Conservation (phyloP, 2,329 filamentous ascomycete species). For the Apiospora koreana region DNA sequence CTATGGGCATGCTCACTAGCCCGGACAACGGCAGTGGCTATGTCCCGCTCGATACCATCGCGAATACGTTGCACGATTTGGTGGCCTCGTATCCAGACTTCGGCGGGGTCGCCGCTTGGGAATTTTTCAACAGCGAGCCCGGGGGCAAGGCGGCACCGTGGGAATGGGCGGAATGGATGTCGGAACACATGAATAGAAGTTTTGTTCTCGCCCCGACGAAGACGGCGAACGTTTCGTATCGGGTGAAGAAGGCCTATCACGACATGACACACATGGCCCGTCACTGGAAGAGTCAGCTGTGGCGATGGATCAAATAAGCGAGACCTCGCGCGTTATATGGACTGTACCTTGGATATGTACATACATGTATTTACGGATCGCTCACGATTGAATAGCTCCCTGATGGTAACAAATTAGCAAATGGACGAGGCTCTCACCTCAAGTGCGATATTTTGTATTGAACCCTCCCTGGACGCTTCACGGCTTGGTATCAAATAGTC, state of each 20-base stretch:
- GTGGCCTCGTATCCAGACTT: slow-evolving; percentile 62
- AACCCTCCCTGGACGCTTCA: slow-evolving; percentile 13
- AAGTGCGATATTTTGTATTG: not conserved
- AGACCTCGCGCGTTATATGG: not conserved
- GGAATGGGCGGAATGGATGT: slow-evolving; percentile 73
- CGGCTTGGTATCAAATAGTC: slow-evolving; percentile 21
- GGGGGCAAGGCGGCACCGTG: slow-evolving; percentile 61
- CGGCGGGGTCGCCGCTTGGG: slow-evolving; percentile 84
- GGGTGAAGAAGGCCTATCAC: slow-evolving; percentile 7
- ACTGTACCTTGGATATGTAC: not conserved
- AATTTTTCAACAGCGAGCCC: slow-evolving; percentile 75
- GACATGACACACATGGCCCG: slow-evolving; percentile 13
- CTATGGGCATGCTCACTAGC: slow-evolving; percentile 75
- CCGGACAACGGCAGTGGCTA: slow-evolving; percentile 68
- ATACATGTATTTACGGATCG: not conserved
- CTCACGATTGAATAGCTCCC: not conserved
- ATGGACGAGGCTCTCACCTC: not conserved
- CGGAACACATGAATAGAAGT: slow-evolving; percentile 32
- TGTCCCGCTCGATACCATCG: slow-evolving; percentile 60
- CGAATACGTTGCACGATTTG: slow-evolving; percentile 58
- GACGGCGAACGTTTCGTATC: not conserved
- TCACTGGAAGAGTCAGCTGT: slow-evolving; percentile 11
- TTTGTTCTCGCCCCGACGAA: not conserved
- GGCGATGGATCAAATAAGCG: slow-evolving; percentile 11
- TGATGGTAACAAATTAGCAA: not conserved